phyloP scores from a whole-genome alignment of 257 asterid genomes.

The Leonotis leonurus region DNA sequence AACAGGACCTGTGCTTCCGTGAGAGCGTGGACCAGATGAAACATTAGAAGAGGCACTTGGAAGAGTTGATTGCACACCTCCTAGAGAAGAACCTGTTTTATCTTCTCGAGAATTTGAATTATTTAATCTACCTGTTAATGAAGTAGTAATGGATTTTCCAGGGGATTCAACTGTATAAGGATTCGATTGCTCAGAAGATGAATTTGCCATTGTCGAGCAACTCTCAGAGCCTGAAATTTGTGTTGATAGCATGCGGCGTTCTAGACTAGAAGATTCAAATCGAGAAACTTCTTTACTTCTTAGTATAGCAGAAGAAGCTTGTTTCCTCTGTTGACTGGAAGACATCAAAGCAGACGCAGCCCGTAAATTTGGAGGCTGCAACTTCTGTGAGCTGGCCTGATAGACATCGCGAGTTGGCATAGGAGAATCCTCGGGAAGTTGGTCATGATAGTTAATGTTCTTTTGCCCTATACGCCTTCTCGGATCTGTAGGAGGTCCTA shows the following conservation, averaged over 20 bases:
- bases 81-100: slow-evolving; percentile 23
- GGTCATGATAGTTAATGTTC: slow-evolving; percentile 24
- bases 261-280: slow-evolving; percentile 18
- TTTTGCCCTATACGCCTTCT: slow-evolving; percentile 45
- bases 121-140: slow-evolving; percentile 27
- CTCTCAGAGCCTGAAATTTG: slow-evolving; percentile 33
- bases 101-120: slow-evolving; percentile 25
- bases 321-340: slow-evolving; percentile 33
- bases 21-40: slow-evolving; percentile 15
- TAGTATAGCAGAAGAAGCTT: slow-evolving; percentile 25
- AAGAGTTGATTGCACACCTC: slow-evolving; percentile 18
- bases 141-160: slow-evolving; percentile 43
- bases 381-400: slow-evolving; percentile 28
- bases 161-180: slow-evolving; percentile 34
- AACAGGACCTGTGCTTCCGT: slow-evolving; percentile 19
- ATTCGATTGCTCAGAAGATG: slow-evolving; percentile 44
- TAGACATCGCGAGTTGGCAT: slow-evolving; percentile 26
- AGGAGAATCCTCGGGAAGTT: slow-evolving; percentile 34
- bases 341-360: slow-evolving; percentile 27
- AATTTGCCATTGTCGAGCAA: slow-evolving; percentile 24
- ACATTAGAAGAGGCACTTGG: slow-evolving; percentile 23
- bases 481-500: slow-evolving; percentile 52
- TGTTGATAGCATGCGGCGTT: slow-evolving; percentile 8
- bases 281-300: slow-evolving; percentile 31
- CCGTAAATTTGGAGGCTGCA: slow-evolving; percentile 26